Percentiles rank a stretch among this genome's conserved stretches.
phyloP scores from a whole-genome alignment of 2,329 filamentous ascomycete genomes.

The Juglanconis sp. region DNA sequence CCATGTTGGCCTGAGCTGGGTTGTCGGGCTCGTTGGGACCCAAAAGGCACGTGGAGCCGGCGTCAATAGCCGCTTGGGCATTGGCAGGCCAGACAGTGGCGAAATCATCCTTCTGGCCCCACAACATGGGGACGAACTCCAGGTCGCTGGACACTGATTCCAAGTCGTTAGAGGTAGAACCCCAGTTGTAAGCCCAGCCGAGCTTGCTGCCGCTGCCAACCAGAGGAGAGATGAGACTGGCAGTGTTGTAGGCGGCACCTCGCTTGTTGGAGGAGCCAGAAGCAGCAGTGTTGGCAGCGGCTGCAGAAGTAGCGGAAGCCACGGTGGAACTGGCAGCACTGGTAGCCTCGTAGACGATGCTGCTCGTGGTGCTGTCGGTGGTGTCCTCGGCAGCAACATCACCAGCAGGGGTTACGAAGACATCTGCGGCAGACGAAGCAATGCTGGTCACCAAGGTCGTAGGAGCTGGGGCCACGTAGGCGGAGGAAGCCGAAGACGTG shows the following conservation, averaged over 20 bases:
- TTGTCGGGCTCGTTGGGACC: slow-evolving; percentile 73
- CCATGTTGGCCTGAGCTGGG: slow-evolving; percentile 55
- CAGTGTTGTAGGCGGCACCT: slow-evolving; percentile 66
- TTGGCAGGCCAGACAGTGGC: slow-evolving; percentile 47
- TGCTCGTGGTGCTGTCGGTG: slow-evolving; percentile 20
- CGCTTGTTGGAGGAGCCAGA: slow-evolving; percentile 48
- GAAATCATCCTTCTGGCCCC: slow-evolving; percentile 46
- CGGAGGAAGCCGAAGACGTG: slow-evolving; percentile 3
- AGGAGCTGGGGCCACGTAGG: slow-evolving; percentile 12
- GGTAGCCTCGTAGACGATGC: slow-evolving; percentile 1
- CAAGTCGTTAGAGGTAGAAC: slow-evolving; percentile 39
- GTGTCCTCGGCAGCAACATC: slow-evolving; percentile 24
- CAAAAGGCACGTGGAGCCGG: slow-evolving; percentile 56
- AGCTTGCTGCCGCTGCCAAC: slow-evolving; percentile 38
- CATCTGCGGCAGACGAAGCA: not conserved
- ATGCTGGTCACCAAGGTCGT: slow-evolving; percentile 11
- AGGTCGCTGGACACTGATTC: slow-evolving; percentile 32
- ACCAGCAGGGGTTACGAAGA: slow-evolving; percentile 20
- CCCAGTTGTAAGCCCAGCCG: slow-evolving; percentile 71
- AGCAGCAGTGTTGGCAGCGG: not conserved
- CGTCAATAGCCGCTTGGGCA: slow-evolving; percentile 48
- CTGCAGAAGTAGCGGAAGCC: slow-evolving; percentile 13
- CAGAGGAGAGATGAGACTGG: slow-evolving; percentile 50
- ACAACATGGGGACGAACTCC: slow-evolving; percentile 67
- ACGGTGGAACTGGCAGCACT: slow-evolving; percentile 19